Base-by-base conservation (phyloP, 1,284 basidiomycete genomes). In the Pseudozyma pruni region DNA sequence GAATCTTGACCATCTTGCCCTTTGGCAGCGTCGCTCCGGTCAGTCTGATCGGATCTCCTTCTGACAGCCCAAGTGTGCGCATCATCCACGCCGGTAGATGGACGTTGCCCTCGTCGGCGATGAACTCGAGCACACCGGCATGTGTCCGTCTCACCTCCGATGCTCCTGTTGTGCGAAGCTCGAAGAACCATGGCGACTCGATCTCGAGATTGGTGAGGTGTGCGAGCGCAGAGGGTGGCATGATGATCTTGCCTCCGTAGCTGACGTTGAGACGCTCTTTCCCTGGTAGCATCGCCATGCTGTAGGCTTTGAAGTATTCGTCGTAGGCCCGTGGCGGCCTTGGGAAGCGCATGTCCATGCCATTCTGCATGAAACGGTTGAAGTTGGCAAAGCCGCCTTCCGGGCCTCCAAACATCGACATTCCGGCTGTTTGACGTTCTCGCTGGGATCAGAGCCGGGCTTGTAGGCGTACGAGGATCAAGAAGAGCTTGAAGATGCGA, bases 51-150 rank as follows among this genome's bases (percentile, higher is more conserved):
- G 93, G 90, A 84, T 98, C 95, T 13, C 96, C 96, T 83, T 99
- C 96, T 47, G 90, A 90, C 25, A 99, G 85, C 23, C 91, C 88
- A 9, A 99, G 85, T 8, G 92, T 92, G 84, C 91, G 92, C 96
- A 99, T 99, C 93, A 98, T 97, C 96, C 96, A 99, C 69, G 93
- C 91, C 0, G 96, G 96, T 13, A 99, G 86, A 85, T 98, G 91
- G 3, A 96, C 94, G 19, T 91, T 87, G 14, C 96, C 96, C 83
- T 98, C 94, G 57, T 97, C 91, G 1, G 96, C 95, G 71, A 98
- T 98, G 84, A 99, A 99, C 83, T 99, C 96, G 40, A 99, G 88
- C 16, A 99, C 96, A 86, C 96, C 96, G 1, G 91, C 91, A 81
- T 99, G 93, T 1, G 96, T 98, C 42, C 83, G 81, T 17, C 64